phyloP scores from a whole-genome alignment of 352 stramenopile species.

The Pythium brassicae region DNA sequence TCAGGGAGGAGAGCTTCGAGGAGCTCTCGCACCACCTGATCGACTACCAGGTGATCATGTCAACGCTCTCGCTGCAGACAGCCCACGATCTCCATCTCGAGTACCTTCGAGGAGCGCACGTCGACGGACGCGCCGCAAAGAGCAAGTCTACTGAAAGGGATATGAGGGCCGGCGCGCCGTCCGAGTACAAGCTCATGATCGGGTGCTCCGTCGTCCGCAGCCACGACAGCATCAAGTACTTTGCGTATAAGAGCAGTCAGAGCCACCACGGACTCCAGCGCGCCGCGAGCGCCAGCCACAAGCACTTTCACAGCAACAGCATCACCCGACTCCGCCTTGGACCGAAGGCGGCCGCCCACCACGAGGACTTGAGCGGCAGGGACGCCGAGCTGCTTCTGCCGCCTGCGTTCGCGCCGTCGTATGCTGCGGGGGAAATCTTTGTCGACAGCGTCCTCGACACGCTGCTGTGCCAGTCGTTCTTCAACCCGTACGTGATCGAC shows the following conservation, averaged over 20 bases:
- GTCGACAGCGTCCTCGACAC: constrained; percentile 59
- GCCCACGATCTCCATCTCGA: constrained; percentile 33
- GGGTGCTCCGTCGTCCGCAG: constrained; percentile 45
- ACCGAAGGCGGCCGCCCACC: constrained; percentile 13
- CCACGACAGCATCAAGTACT: constrained; percentile 52
- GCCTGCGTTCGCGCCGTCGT: constrained; percentile 36
- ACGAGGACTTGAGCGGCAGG: constrained; percentile 3
- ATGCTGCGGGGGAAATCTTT: constrained; percentile 53
- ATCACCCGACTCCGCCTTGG: constrained; percentile 4
- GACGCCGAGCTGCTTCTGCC: constrained; percentile 25
- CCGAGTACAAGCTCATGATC: constrained; percentile 11
- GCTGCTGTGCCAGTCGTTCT: constrained; percentile 67
- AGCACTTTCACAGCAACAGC: not conserved
- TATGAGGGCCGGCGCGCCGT: not conserved
- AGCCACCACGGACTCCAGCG: constrained; percentile 16
- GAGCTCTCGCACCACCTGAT: constrained; percentile 40
- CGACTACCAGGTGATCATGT: constrained; percentile 70
- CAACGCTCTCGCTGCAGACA: constrained; percentile 40
- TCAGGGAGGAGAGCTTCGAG: constrained; percentile 25
- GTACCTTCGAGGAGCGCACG: constrained; percentile 13
- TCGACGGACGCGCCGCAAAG: not conserved
- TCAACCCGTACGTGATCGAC: constrained; percentile 67
- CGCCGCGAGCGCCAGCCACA: constrained; percentile 1
- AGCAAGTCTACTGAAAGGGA: not conserved
- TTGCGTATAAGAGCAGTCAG: constrained; percentile 42